Base-by-base conservation (phyloP, 177 flowering plant species). In the Tripterygium wilfordii region DNA sequence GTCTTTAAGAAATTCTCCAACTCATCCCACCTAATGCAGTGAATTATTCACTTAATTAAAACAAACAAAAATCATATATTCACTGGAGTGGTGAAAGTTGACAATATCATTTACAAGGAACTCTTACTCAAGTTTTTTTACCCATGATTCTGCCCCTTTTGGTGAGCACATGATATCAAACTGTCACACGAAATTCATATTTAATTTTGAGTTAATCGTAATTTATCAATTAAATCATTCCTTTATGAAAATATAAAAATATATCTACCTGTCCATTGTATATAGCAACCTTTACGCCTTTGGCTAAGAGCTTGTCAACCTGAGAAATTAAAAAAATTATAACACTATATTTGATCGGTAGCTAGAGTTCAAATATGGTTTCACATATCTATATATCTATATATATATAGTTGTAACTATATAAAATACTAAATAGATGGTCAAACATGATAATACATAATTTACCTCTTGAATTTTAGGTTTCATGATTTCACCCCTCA, bases 381-480 rank as follows among this genome's bases (percentile, higher is more conserved):
- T n/a, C n/a, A n/a, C n/a, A n/a, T n/a, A n/a, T n/a, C n/a, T n/a
- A n/a, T n/a, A n/a, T n/a, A n/a, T n/a, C n/a, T n/a, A n/a, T n/a
- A n/a, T n/a, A n/a, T n/a, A n/a, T n/a, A n/a, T n/a, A n/a, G n/a
- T n/a, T n/a, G n/a, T n/a, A n/a, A n/a, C n/a, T n/a, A n/a, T n/a
- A n/a, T n/a, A n/a, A n/a, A n/a, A n/a, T n/a, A n/a, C n/a, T n/a
- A n/a, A n/a, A n/a, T n/a, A n/a, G n/a, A n/a, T n/a, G n/a, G n/a
- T n/a, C n/a, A n/a, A n/a, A n/a, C n/a, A n/a, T n/a, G n/a, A n/a
- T n/a, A n/a, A n/a, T n/a, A n/a, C n/a, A 10, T 54, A 40, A 60
- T n/a, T n/a, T n/a, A n/a, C 64, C 66, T 56, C 66, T 10, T 40
- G 16, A 20, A 62, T 56, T 45, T 61, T 62, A 7, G 66, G 61